These are phyloP conservation scores for Fraxinus latifolia DNA, from an alignment of 305 asterid species.

Conservation along the genomic window DNA sequence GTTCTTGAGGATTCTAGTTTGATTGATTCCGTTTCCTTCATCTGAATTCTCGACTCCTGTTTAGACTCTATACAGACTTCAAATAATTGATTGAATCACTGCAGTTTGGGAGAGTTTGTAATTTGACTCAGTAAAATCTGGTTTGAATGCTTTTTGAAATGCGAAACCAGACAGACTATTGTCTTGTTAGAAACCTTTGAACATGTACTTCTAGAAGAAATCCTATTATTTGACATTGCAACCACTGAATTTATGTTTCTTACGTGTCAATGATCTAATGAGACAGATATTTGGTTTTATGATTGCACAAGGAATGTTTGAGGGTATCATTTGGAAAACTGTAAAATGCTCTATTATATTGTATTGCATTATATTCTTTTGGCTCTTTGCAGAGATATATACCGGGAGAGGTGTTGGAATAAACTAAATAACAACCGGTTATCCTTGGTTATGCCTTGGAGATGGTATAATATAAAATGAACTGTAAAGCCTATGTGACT, in stretches of 20 bases:
- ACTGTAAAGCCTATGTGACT: background rate
- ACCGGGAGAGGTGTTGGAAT: background rate
- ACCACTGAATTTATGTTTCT: background rate
- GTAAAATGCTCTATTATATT: background rate
- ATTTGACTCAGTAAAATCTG: background rate
- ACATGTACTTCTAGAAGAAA: background rate
- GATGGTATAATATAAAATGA: background rate
- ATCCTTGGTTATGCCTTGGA: background rate
- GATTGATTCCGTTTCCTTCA: background rate
- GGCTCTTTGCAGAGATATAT: background rate
- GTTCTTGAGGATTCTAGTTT: background rate
- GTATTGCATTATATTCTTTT: background rate
- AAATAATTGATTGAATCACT: background rate
- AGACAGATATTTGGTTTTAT: background rate
- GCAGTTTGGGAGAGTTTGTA: slow-evolving; percentile 2
- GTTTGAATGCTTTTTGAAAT: background rate
- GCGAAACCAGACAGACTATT: background rate
- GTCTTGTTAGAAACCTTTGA: background rate
- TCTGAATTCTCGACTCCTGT: background rate
- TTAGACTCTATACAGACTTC: background rate
- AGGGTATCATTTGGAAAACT: background rate
- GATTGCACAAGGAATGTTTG: background rate
- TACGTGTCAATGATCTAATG: background rate
- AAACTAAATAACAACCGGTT: background rate
- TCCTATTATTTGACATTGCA: background rate